Evolutionary conservation across 1,284 basidiomycete genomes (phyloP), one percentile per base, ranked within the genome.

Genomic region (Coniophora puteana): DNA sequence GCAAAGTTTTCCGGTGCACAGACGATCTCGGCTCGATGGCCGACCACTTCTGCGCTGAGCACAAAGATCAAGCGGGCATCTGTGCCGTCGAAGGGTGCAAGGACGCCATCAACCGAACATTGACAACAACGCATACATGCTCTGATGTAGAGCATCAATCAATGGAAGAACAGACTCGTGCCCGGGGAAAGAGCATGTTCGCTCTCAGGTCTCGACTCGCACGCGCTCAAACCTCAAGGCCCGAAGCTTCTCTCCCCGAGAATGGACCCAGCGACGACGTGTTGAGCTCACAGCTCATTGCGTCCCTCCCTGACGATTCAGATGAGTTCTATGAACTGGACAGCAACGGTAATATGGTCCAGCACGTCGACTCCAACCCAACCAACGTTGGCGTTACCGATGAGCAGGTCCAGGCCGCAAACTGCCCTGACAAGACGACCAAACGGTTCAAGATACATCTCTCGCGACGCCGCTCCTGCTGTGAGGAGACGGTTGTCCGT

Each of bases 11-110:
- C 36, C 45, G 50, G 34, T 66, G 63, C 42, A 46, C 49, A 13
- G 41, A 21, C 18, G 48, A 50, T 38, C 33, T 53, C 13, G 21
- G 23, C 2, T 53, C 31, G 23, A 53, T 44, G 18, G 17, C 39
- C 2, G 18, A 55, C 35, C 41, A 38, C 1, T 63, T 52, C 48
- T 65, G 62, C 35, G n/a, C n/a, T n/a, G n/a, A n/a, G n/a, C 20
- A 36, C 0, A 4, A 27, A 8, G 17, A 39, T 8, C 23, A 43
- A 14, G 25, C 46, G 13, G 16, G 11, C 3, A 25, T 44, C 12
- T 58, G 55, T 37, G 28, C 40, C 12, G 40, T 50, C 8, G 21
- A 38, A 18, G 32, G 43, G 7, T 57, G 53, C 36, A 27, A 43
- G 2, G 3, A 25, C 14, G 14, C n/a, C 22, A n/a, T n/a, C n/a